Conservation (phyloP, 768 basidiomycete species). For the Holtermanniella nyarrowii region DNA sequence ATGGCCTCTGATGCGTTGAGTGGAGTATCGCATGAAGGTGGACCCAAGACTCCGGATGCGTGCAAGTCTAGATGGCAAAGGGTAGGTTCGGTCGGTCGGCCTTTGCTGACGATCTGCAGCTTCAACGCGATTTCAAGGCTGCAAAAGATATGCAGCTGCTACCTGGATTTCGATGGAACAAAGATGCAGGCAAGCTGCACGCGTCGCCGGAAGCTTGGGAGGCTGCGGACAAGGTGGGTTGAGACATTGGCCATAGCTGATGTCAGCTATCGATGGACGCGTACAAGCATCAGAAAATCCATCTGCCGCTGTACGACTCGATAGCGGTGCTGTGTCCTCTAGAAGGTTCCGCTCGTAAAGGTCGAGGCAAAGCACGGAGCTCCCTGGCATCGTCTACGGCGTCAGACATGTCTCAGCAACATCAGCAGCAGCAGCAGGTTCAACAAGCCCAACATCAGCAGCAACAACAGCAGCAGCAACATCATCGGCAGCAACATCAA, state of each 20-base stretch:
- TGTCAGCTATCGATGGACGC: slow-evolving; percentile 13
- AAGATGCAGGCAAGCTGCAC: slow-evolving; percentile 4
- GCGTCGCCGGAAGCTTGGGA: slow-evolving; percentile 21
- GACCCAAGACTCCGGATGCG: slow-evolving; percentile 32
- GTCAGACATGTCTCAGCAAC: slow-evolving; percentile 3
- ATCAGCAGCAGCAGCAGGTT: slow-evolving; percentile 10
- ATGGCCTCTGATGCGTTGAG: slow-evolving; percentile 15
- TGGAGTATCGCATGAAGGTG: slow-evolving; percentile 13
- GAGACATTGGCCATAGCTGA: not conserved
- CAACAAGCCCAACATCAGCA: not conserved
- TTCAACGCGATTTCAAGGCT: slow-evolving; percentile 26
- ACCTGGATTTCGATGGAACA: slow-evolving; percentile 26
- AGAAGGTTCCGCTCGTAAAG: slow-evolving; percentile 7
- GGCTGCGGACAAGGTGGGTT: slow-evolving; percentile 18
- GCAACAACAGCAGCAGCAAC: not conserved
- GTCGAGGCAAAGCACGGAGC: slow-evolving; percentile 11
- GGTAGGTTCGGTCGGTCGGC: slow-evolving; percentile 9
- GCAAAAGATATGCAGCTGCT: slow-evolving; percentile 24
- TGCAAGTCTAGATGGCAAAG: slow-evolving; percentile 32
- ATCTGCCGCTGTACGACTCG: slow-evolving; percentile 19
- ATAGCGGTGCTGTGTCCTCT: slow-evolving; percentile 16
- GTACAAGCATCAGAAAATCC: slow-evolving; percentile 21
- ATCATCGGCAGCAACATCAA: not conserved
- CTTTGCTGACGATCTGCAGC: slow-evolving; percentile 3
- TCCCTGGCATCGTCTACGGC: slow-evolving; percentile 7